These are phyloP conservation scores for Dalbergia oliveri DNA, from an alignment of 306 rosid species.

Conservation along the genomic window DNA sequence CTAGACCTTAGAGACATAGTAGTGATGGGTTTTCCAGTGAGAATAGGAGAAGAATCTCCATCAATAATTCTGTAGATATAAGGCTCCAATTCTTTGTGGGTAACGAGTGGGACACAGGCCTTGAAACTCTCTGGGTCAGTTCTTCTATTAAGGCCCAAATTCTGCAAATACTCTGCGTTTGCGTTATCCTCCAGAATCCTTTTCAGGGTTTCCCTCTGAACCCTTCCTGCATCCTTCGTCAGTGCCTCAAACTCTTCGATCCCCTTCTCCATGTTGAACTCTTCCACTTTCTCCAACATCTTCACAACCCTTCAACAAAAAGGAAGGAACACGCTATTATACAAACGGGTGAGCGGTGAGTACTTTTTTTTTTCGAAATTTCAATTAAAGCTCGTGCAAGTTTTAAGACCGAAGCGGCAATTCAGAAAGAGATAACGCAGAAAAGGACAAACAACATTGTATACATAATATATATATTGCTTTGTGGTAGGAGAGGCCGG, in stretches of 20 bases:
- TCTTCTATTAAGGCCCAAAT: slow-evolving; percentile 78
- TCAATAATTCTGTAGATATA: slow-evolving; percentile 74
- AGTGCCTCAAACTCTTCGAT: slow-evolving; percentile 75
- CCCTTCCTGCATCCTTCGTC: slow-evolving; percentile 74
- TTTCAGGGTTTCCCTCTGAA: slow-evolving; percentile 76
- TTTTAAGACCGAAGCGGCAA: neutral
- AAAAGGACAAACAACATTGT: slow-evolving; percentile 42
- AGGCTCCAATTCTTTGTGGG: slow-evolving; percentile 77
- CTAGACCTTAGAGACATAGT: slow-evolving; percentile 79
- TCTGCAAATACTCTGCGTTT: slow-evolving; percentile 82
- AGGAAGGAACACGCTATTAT: neutral
- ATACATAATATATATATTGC: neutral
- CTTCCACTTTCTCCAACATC: slow-evolving; percentile 83
- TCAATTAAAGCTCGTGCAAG: neutral
- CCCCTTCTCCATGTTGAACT: slow-evolving; percentile 68
- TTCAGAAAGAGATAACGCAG: neutral
- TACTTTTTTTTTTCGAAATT: neutral
- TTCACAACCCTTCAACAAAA: slow-evolving; percentile 35
- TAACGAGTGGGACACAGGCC: slow-evolving; percentile 81
- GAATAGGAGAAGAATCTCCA: slow-evolving; percentile 76
- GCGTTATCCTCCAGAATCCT: slow-evolving; percentile 80
- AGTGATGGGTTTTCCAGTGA: slow-evolving; percentile 86
- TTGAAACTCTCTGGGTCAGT: slow-evolving; percentile 87
- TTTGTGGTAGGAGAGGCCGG: neutral
- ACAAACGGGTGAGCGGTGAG: neutral